phyloP scores from a whole-genome alignment of 495 filamentous ascomycete genomes.

The Aspergillus wentii region DNA sequence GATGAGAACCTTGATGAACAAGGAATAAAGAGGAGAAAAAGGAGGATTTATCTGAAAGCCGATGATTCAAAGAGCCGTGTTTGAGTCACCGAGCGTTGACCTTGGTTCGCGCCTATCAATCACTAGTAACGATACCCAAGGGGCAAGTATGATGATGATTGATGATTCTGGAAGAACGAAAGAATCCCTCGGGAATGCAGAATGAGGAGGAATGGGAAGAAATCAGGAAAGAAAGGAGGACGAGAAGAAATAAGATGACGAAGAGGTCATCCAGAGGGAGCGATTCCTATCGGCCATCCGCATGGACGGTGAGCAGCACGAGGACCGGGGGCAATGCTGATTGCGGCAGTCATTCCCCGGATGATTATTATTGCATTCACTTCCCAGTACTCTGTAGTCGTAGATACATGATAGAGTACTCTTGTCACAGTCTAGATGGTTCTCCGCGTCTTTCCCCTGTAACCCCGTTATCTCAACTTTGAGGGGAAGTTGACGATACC shows the following conservation, averaged over 20 bases:
- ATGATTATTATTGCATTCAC: too few relatives aligned
- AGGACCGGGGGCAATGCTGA: constrained; percentile 20
- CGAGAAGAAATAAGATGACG: not conserved
- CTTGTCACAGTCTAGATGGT: too few relatives aligned
- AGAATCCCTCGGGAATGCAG: too few relatives aligned
- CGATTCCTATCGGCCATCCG: constrained; percentile 1
- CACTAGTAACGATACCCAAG: too few relatives aligned
- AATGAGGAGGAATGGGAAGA: not conserved
- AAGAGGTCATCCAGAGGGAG: not conserved
- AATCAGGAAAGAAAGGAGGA: not conserved
- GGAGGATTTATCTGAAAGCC: too few relatives aligned
- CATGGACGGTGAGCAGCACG: constrained; percentile 7
- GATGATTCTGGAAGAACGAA: not conserved
- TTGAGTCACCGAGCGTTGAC: constrained; percentile 12
- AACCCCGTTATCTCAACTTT: too few relatives aligned
- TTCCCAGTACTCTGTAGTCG: too few relatives aligned
- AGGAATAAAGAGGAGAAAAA: not conserved
- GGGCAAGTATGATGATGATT: too few relatives aligned
- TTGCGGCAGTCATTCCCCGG: too few relatives aligned
- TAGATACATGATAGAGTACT: too few relatives aligned
- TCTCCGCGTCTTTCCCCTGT: too few relatives aligned
- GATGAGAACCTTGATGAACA: constrained; percentile 2
- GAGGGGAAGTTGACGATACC: too few relatives aligned
- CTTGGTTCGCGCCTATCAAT: not conserved
- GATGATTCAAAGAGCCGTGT: constrained; percentile 3